phyloP scores from a whole-genome alignment of 2,329 filamentous ascomycete genomes.

The Fusarium sulawesiense region DNA sequence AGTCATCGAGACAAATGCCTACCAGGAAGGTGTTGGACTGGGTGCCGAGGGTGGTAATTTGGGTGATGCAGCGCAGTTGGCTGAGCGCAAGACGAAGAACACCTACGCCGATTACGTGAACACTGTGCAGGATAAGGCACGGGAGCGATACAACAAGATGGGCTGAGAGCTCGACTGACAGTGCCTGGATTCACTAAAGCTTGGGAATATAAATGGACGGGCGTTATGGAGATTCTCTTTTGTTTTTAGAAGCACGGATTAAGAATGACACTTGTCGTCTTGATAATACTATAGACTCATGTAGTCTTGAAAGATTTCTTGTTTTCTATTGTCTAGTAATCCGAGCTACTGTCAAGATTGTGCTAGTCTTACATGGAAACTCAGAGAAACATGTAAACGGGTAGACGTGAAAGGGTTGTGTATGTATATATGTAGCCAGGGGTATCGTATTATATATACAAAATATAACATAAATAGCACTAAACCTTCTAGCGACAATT shows the following conservation, averaged over 20 bases:
- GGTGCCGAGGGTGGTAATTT: constrained; percentile 76
- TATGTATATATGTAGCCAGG: constrained; percentile 2
- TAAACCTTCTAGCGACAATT: background rate
- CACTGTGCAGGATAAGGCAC: constrained; percentile 72
- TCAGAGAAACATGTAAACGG: background rate
- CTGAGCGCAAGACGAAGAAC: constrained; percentile 69
- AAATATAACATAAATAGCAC: background rate
- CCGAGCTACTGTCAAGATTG: background rate
- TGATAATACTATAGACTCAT: background rate
- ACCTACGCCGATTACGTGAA: constrained; percentile 72
- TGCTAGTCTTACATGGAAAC: background rate
- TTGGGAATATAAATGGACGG: constrained; percentile 11
- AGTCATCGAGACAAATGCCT: constrained; percentile 72
- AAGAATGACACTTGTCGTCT: background rate
- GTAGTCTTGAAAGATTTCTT: background rate
- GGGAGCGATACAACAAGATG: constrained; percentile 73
- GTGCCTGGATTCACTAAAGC: background rate
- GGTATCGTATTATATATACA: constrained; percentile 31
- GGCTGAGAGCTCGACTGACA: constrained; percentile 19
- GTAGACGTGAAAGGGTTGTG: background rate
- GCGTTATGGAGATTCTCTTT: constrained; percentile 6
- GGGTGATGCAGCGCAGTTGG: constrained; percentile 74
- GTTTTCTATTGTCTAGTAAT: background rate
- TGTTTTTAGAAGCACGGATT: background rate
- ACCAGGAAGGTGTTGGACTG: constrained; percentile 75